A percentile compares a stretch with the other conserved stretches of the same genome.
Conservation (phyloP, 208 protist species). For the Zelonia costaricensis region DNA sequence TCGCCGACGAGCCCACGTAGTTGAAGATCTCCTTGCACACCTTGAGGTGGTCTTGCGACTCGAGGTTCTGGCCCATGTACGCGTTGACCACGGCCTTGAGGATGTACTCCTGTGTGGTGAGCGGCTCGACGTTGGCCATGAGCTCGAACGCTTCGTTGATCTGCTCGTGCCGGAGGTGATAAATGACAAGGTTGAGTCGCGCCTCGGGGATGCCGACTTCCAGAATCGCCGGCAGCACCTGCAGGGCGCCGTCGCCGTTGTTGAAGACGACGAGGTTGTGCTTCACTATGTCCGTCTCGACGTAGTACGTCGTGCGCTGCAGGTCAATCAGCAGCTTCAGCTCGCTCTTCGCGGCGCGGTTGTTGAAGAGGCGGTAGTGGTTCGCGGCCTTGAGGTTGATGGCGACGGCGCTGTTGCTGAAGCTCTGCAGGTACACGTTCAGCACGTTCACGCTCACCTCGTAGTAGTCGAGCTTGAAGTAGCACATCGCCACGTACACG, state of each 20-base stretch:
- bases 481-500: constrained; percentile 97
- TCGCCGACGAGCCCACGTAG: constrained; percentile 92
- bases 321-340: constrained; percentile 91
- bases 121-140: constrained; percentile 94
- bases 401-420: constrained; percentile 93
- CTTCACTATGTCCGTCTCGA: constrained; percentile 94
- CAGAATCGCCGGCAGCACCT: constrained; percentile 93
- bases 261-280: constrained; percentile 98
- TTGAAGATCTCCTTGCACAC: constrained; percentile 96
- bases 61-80: constrained; percentile 89
- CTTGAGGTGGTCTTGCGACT: constrained; percentile 93
- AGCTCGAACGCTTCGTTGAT: constrained; percentile 94
- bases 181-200: constrained; percentile 96
- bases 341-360: constrained; percentile 92
- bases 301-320: constrained; percentile 87
- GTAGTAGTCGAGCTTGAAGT: constrained; percentile 99
- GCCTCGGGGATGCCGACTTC: constrained; percentile 95
- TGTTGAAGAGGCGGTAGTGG: constrained; percentile 95
- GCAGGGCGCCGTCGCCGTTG: constrained; percentile 94
- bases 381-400: constrained; percentile 98
- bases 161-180: constrained; percentile 95
- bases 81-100: constrained; percentile 95
- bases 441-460: constrained; percentile 93
- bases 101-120: constrained; percentile 95
- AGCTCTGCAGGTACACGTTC: constrained; percentile 89